These are phyloP conservation scores for Hypoxylon cercidicola DNA, from an alignment of 495 filamentous ascomycete genomes.

Conservation along the genomic window DNA sequence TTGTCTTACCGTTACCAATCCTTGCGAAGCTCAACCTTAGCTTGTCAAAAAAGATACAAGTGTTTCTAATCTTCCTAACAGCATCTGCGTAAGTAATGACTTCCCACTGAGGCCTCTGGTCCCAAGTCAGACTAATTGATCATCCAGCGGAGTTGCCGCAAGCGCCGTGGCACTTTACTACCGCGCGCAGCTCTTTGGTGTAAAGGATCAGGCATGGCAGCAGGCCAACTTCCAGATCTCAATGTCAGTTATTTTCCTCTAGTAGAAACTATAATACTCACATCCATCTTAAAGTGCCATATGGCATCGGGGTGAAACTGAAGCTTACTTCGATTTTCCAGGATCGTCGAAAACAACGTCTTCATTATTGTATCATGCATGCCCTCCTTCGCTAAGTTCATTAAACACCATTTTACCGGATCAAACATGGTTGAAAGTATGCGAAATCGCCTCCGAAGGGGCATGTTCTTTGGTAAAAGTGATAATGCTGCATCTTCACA, in stretches of 20 bases:
- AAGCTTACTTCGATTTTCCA: not conserved
- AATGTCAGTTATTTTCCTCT: constrained; percentile 1
- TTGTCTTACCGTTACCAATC: constrained; percentile 15
- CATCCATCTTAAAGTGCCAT: not conserved
- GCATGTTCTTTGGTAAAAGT: too few species aligned
- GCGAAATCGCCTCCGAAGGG: too few species aligned
- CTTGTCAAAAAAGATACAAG: constrained; percentile 1
- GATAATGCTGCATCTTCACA: too few species aligned
- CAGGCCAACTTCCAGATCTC: constrained; percentile 2
- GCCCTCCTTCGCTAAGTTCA: constrained; percentile 14
- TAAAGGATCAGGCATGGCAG: constrained; percentile 5
- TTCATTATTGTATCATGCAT: constrained; percentile 17
- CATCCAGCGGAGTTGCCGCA: constrained; percentile 5
- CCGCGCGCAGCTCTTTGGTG: constrained; percentile 3
- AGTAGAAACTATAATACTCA: not conserved
- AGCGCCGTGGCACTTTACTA: constrained; percentile 11
- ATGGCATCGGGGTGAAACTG: not conserved
- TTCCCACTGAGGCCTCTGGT: not conserved
- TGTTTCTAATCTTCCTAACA: constrained; percentile 1
- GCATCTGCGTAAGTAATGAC: not conserved
- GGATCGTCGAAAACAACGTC: constrained; percentile 14
- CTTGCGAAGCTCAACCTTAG: constrained; percentile 8
- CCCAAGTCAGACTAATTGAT: not conserved
- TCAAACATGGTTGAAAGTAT: too few species aligned
- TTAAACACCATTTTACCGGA: too few species aligned